Base-by-base conservation (phyloP, 2,329 filamentous ascomycete genomes). In the Tolypocladium ovalisporum region DNA sequence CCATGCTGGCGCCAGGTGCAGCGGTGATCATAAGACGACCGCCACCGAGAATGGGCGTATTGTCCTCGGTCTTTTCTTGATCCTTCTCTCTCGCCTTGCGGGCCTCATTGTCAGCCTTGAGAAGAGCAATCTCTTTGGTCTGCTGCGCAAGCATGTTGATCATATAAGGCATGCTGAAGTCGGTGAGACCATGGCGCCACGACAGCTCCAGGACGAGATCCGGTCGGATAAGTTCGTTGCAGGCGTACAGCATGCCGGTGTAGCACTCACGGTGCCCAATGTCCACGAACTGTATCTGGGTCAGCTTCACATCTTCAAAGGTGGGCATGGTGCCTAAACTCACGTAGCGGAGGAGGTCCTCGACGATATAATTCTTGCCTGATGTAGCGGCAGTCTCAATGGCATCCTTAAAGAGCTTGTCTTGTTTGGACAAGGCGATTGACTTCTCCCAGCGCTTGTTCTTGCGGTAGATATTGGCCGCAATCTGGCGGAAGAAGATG, bases 391-490 rank as follows among this genome's bases (percentile, higher is more conserved):
- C 85, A 17, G 94, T 99, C 81, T 99, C 94, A 62, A 99, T 97
- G 32, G 95, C 94, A 76, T 99, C 94, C 81, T 97, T 97, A 87
- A 94, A 99, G 19, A 99, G 80, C 83, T 97, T 97, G 79, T 99
- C 94, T 73, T 99, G 93, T 82, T 99, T 99, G 19, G 93, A 97
- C 52, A 99, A 79, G 37, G 90, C 85, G 73, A 99, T 99, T 4
- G 92, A 97, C 79, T 97, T 97, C 78, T 97, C 93, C 95, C 95
- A 99, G 62, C 94, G 85, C 87, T 97, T 97, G 81, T 96, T 97
- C 83, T 97, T 99, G 73, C 95, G 91, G 79, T 97, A 99, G 74
- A 99, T 99, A 76, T 82, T 96, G 63, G 95, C 91, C 5, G 94
- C 94, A 68, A 99, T 96, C 75, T 99, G 94, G 69, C 94, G 88